A percentile compares a stretch with the other conserved stretches of the same genome.
Evolutionary conservation across 2,329 filamentous ascomycete species (phyloP).

Genomic region (Pleoardoris graminearum): DNA sequence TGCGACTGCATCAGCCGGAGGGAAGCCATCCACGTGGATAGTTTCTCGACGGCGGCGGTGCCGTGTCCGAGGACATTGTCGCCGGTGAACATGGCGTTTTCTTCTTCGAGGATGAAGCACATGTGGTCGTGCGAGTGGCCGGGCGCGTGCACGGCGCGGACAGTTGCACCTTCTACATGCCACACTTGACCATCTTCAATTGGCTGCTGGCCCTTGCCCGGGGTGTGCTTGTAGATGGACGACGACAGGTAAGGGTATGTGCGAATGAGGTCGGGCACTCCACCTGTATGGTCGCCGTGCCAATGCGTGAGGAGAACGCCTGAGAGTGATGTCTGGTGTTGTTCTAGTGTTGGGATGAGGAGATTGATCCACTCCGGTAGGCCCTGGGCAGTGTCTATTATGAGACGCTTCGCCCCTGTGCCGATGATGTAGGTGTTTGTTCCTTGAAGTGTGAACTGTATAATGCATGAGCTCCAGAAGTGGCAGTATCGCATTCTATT

Average conservation of each 20-base stretch:
- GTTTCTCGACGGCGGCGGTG: conserved; percentile 46
- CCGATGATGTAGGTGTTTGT: conserved; percentile 50
- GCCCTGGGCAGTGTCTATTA: conserved; percentile 46
- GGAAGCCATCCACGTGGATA: conserved; percentile 44
- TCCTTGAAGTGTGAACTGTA: conserved; percentile 47
- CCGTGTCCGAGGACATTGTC: conserved; percentile 48
- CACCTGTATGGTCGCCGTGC: conserved; percentile 52
- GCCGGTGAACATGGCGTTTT: conserved; percentile 46
- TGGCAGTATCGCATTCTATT: no score
- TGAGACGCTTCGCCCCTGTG: conserved; percentile 37
- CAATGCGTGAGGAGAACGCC: conserved; percentile 52
- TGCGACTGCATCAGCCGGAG: conserved; percentile 42
- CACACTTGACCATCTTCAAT: conserved; percentile 48
- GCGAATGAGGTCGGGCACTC: conserved; percentile 46
- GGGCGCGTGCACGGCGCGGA: conserved; percentile 42
- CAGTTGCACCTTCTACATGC: conserved; percentile 45
- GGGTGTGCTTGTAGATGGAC: conserved; percentile 46
- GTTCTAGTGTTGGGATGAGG: conserved; percentile 38
- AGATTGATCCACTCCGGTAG: conserved; percentile 41
- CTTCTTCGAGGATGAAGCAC: conserved; percentile 43
- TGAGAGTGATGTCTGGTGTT: conserved; percentile 39
- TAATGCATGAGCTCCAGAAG: no score
- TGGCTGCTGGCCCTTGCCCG: conserved; percentile 31
- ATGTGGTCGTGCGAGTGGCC: conserved; percentile 43
- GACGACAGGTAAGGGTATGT: conserved; percentile 32